Evolutionary conservation across 208 protist genomes (phyloP), one percentile per base, ranked within the genome.

Genomic region (Leptomonas pyrrhocoris): DNA sequence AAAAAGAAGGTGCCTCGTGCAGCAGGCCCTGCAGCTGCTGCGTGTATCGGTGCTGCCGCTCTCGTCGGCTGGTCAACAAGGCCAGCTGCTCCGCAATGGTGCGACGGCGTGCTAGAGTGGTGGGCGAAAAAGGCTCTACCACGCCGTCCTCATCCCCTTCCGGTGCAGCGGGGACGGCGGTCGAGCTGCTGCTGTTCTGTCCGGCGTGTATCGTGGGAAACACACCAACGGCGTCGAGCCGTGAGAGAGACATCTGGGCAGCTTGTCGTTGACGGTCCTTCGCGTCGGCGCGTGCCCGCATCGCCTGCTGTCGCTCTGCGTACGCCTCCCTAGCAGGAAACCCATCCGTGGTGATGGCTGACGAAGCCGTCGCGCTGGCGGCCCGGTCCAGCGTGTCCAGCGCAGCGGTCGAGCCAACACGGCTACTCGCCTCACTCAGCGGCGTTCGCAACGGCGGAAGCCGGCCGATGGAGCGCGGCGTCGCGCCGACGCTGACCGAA

Each of bases 51-150:
- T 63, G 77, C 53, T 90, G 84, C 64, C 77, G 74, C 70, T 83
- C 75, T 12, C 81, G 79, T 8, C 84, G 74, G 19, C 69, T 68
- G 45, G 85, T 83, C 48, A 90, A 70, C 43, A 77, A 53, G 6
- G 73, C 73, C 27, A 90, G 68, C 58, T 85, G 77, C 63, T 81
- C 76, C n/a, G 79, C 84, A 38, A 83, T 80, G 62, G 72, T 79
- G 49, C 60, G 61, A 2, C 48, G 59, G 27, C 55, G 61, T 1
- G 70, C 62, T 16, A 58, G 6, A 8, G 46, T 76, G 21, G 70
- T 40, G 43, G 70, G 62, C 1, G 54, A 69, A 49, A 43, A 42
- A 36, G 53, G 54, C 43, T 45, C 36, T 16, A 38, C 55, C 13
- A 12, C 42, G 31, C 13, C 12, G n/a, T 51, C 46, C 25, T 19